phyloP scores from a whole-genome alignment of 805 yeast species.

The Myxozyma vanderwaltii region DNA sequence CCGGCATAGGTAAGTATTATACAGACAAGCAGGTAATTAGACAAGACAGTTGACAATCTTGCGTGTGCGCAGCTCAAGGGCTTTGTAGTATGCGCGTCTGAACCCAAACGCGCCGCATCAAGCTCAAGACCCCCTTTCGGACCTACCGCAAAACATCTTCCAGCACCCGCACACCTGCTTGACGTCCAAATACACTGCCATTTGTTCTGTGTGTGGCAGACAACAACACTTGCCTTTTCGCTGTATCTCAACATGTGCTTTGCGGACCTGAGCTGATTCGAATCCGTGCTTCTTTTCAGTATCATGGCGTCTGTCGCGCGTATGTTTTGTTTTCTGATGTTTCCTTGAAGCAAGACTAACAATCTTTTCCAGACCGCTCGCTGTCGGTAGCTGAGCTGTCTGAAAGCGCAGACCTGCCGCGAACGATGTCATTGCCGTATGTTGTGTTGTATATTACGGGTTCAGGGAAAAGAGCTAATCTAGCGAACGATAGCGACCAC shows the following conservation, averaged over 20 bases:
- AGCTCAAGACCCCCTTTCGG: neutral
- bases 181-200: neutral
- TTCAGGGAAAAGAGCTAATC: too few species aligned
- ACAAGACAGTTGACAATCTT: neutral
- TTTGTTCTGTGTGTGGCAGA: neutral
- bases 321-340: neutral
- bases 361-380: neutral
- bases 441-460: too few species aligned
- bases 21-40: too few species aligned
- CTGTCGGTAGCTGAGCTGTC: neutral
- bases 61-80: neutral
- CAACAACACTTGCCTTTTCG: too few species aligned
- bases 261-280: neutral
- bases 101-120: slow-evolving; percentile 8
- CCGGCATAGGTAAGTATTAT: too few species aligned
- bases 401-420: neutral
- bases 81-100: neutral
- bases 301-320: slow-evolving; percentile 5
- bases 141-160: neutral
- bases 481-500: neutral
- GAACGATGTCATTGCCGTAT: neutral
- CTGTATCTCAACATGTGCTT: neutral
- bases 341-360: too few species aligned
- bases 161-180: neutral
- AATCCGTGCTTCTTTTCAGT: neutral